A percentile compares a stretch with the other conserved stretches of the same genome.
phyloP scores from a whole-genome alignment of 441 rosid species.

The Cnidoscolus chayamansa region DNA sequence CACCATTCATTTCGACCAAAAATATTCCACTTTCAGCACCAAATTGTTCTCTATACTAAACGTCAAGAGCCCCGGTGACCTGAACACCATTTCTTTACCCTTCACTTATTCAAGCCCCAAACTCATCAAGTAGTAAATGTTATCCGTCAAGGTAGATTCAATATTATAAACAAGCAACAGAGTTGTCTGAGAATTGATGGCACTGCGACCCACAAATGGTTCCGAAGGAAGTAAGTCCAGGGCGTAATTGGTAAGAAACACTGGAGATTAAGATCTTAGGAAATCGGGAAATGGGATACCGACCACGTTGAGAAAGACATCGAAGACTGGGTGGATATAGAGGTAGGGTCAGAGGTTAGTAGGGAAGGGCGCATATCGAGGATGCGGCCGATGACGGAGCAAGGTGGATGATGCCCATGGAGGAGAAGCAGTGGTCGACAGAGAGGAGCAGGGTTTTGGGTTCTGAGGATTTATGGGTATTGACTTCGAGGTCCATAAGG shows the following conservation, averaged over 20 bases:
- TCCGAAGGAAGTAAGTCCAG: slow-evolving; percentile 45
- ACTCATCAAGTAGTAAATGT: slow-evolving; percentile 50
- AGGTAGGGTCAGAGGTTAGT: slow-evolving; percentile 54
- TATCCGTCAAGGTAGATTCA: slow-evolving; percentile 51
- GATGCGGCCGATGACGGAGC: slow-evolving; percentile 57
- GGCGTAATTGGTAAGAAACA: slow-evolving; percentile 49
- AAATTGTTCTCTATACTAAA: slow-evolving; percentile 64
- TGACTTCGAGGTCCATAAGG: slow-evolving; percentile 56
- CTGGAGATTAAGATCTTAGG: slow-evolving; percentile 58
- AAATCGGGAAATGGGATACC: slow-evolving; percentile 45
- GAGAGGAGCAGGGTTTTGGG: slow-evolving; percentile 59
- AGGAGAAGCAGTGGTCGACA: slow-evolving; percentile 53
- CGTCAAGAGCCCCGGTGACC: slow-evolving; percentile 72
- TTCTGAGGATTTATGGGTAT: slow-evolving; percentile 60
- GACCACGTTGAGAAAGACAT: slow-evolving; percentile 61
- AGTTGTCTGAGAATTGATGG: slow-evolving; percentile 46
- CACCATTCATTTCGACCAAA: slow-evolving; percentile 55
- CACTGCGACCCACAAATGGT: slow-evolving; percentile 41
- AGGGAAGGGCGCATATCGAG: slow-evolving; percentile 69
- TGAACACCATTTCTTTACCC: slow-evolving; percentile 58
- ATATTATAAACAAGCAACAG: slow-evolving; percentile 63
- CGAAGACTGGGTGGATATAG: slow-evolving; percentile 46
- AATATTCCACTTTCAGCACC: slow-evolving; percentile 63
- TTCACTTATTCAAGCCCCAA: slow-evolving; percentile 53
- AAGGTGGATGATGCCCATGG: slow-evolving; percentile 48